Evolutionary conservation across 2,329 filamentous ascomycete species (phyloP).

Genomic region (Aureobasidium sp.): DNA sequence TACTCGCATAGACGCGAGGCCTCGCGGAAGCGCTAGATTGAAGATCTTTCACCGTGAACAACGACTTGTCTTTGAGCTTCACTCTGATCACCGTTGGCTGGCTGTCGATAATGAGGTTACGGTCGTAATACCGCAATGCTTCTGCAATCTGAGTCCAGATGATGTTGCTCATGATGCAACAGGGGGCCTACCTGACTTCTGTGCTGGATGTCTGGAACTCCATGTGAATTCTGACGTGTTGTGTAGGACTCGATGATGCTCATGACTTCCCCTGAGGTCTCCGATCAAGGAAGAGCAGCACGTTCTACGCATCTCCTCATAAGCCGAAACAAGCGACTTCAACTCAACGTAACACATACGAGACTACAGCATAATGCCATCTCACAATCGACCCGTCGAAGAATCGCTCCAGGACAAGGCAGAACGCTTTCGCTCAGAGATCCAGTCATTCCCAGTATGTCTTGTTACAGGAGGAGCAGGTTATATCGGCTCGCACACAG

Average conservation of each 20-base stretch:
- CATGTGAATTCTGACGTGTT: neutral
- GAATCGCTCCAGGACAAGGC: neutral
- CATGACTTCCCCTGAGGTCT: neutral
- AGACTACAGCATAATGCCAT: neutral
- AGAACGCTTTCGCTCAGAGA: constrained; percentile 5
- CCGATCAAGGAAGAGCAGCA: neutral
- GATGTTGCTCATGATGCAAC: neutral
- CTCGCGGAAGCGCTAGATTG: neutral
- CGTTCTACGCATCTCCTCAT: too few species aligned
- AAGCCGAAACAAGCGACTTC: neutral
- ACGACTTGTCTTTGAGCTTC: neutral
- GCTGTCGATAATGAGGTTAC: neutral
- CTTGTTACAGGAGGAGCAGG: constrained; percentile 6
- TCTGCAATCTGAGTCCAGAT: neutral
- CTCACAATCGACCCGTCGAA: neutral
- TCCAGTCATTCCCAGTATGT: constrained; percentile 5
- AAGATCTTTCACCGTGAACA: neutral
- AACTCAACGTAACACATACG: neutral
- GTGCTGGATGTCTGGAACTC: neutral
- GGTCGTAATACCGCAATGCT: too few species aligned
- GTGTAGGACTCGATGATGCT: neutral
- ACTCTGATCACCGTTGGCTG: neutral
- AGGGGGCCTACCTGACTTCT: neutral
- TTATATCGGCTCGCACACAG: constrained; percentile 46
- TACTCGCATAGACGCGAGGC: neutral